Base-by-base conservation (phyloP, 2,329 filamentous ascomycete species). In the Pyrenochaeta sp. region DNA sequence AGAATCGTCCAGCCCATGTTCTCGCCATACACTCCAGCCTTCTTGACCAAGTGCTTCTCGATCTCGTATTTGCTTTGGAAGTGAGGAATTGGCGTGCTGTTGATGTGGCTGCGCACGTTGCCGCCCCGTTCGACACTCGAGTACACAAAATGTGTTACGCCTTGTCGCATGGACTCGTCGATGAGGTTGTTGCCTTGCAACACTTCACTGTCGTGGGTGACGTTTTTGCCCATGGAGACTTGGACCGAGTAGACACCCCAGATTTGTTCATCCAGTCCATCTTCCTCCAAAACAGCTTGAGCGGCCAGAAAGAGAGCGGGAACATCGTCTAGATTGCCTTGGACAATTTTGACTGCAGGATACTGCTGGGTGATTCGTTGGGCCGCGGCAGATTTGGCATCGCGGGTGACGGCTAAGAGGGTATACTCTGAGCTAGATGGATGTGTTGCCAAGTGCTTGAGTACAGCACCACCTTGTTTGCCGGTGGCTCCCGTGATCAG, bases 241-340 rank as follows among this genome's bases (percentile, higher is more conserved):
- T 85, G 82, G 1, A 88, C 82, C 15, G 78, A 82, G 67, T 81
- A 87, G 5, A 87, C 82, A 3, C 82, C 82, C 77, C 79, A 83
- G 43, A 85, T 75, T 39, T 68, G 48, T 9, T 61, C 48, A 1
- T 66, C 61, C 17, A 61, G 53, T 15, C 50, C 50, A 6, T 69
- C 65, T n/a, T 67, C 61, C 22, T 70, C 65, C 35, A 70, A 58
- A 3, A 67, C 57, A 2, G 67, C 58, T 22, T 71, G 68, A 5
- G 75, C 77, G 19, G 70, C 69, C 22, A 67, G 52, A 53, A 86
- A 85, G 13, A 86, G 75, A 0, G 61, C 68, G 0, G 71, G 65
- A 0, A 77, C 66, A 26, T 84, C 71, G 39, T 81, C 72, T 9
- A 87, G 69, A 48, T 86, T 73, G 6, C 84, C 84, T 55, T 84